Evolutionary conservation across 495 filamentous ascomycete genomes (phyloP), one percentile per base, ranked within the genome.

Genomic region (Xylaria palmicola): DNA sequence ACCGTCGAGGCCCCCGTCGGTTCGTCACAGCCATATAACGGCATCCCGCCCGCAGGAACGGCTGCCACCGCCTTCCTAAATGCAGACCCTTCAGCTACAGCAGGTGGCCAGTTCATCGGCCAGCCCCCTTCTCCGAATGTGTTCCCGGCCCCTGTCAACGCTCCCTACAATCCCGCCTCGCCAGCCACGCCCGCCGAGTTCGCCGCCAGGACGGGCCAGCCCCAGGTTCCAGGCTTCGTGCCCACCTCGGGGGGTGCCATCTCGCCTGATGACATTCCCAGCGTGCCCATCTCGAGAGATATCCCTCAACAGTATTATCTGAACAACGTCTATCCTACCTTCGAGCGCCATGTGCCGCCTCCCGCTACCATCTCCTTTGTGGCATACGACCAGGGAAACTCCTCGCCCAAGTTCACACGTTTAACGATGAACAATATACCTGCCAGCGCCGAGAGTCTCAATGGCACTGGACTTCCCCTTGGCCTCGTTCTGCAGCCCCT

Each of bases 401-500:
- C 95, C 20, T 98, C 94, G 9, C 95, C 94, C 20, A 96, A 96
- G 74, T 92, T 91, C 69, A 89, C 92, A 30, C 89, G 94, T 41
- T 79, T 99, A 41, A 95, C 92, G 3, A 77, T 98, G 69, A 98
- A 93, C 72, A 94, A 88, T 70, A 92, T 99, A 48, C 95, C 94
- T 15, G 82, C 91, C 19, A 88, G 87, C 27, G 79, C 87, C 56
- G 94, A 98, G 52, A 88, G 90, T 58, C 83, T 98, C 5, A 75
- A 83, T 32, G 84, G 86, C 1, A 97, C 92, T 7, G 86, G 83
- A 13, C 77, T 99, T 29, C 94, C 94, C 29, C 76, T 99, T 36
- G 94, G 94, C 24, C 85, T 98, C 59, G 71, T 97, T 27, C 74
- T 99, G 22, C 94, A 99, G 68, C 94, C 94, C 0, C 77, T 99